Conservation (phyloP, 2,329 filamentous ascomycete species). For the Sporothrix inflata region DNA sequence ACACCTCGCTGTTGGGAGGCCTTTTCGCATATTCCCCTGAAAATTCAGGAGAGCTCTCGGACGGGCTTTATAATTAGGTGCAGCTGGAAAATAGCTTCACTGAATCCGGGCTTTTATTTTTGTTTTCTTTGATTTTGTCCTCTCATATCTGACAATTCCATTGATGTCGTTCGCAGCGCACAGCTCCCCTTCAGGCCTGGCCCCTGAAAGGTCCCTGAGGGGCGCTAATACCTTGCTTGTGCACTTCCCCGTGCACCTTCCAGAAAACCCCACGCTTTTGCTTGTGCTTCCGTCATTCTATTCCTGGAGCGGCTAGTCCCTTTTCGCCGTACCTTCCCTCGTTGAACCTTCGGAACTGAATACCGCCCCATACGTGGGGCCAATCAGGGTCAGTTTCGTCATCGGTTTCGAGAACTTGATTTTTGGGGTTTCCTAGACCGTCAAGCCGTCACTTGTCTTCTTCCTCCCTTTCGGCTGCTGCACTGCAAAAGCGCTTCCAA, state of each 20-base stretch:
- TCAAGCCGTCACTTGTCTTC: too few relatives aligned
- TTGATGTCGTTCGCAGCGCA: neutral
- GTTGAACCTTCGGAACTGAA: neutral
- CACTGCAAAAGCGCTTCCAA: too few relatives aligned
- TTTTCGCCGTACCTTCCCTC: neutral
- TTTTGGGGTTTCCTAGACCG: too few relatives aligned
- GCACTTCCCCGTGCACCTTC: slow-evolving; percentile 1
- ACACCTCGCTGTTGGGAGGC: neutral
- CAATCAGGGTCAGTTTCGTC: slow-evolving; percentile 14
- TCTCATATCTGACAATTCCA: neutral
- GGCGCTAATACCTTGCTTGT: neutral
- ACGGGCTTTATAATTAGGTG: neutral
- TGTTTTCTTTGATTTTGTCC: neutral
- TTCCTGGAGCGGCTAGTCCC: slow-evolving; percentile 15
- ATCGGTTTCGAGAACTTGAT: slow-evolving; percentile 6
- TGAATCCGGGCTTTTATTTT: too few relatives aligned
- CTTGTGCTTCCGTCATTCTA: slow-evolving; percentile 1
- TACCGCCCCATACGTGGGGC: slow-evolving; percentile 1
- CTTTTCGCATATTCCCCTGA: neutral
- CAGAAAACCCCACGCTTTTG: neutral
- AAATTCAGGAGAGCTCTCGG: neutral
- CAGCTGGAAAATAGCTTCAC: neutral
- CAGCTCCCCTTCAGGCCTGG: neutral
- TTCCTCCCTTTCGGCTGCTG: too few relatives aligned
- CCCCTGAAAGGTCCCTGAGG: neutral